Evolutionary conservation across 2,329 filamentous ascomycete species (phyloP).

Genomic region (Magnaporthales sp.): DNA sequence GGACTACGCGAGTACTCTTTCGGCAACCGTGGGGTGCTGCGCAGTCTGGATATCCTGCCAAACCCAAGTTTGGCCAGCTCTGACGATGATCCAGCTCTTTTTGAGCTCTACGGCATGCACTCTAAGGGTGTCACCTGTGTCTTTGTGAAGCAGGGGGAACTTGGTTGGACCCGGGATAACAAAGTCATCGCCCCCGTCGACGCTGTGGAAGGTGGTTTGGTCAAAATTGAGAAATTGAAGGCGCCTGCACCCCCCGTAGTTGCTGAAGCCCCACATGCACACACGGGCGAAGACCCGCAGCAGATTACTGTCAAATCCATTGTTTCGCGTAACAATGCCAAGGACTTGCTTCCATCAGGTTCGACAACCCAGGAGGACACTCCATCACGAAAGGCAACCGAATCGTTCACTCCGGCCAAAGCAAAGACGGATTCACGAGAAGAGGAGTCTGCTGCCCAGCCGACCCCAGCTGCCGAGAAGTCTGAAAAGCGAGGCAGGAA

Average conservation of each 20-base stretch:
- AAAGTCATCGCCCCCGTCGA: constrained; percentile 76
- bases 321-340: constrained; percentile 20
- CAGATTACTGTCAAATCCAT: constrained; percentile 8
- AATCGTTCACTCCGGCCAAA: constrained; percentile 25
- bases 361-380: constrained; percentile 13
- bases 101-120: constrained; percentile 96
- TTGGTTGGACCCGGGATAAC: constrained; percentile 87
- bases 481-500: constrained; percentile 56
- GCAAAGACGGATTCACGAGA: constrained; percentile 37
- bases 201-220: constrained; percentile 63
- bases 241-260: constrained; percentile 29
- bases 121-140: constrained; percentile 93
- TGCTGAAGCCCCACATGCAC: constrained; percentile 18
- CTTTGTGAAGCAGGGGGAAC: constrained; percentile 75
- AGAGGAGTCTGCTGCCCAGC: constrained; percentile 30
- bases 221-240: constrained; percentile 65
- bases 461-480: constrained; percentile 38
- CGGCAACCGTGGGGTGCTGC: constrained; percentile 72
- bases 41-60: constrained; percentile 83
- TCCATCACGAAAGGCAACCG: constrained; percentile 20
- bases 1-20: constrained; percentile 94
- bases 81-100: constrained; percentile 64
- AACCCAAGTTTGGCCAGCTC: constrained; percentile 56
- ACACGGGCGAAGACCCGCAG: constrained; percentile 10
- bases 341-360: constrained; percentile 20